A percentile compares a stretch with the other conserved stretches of the same genome.
Conservation (phyloP, 2,329 filamentous ascomycete genomes). For the Aureobasidium sp. region DNA sequence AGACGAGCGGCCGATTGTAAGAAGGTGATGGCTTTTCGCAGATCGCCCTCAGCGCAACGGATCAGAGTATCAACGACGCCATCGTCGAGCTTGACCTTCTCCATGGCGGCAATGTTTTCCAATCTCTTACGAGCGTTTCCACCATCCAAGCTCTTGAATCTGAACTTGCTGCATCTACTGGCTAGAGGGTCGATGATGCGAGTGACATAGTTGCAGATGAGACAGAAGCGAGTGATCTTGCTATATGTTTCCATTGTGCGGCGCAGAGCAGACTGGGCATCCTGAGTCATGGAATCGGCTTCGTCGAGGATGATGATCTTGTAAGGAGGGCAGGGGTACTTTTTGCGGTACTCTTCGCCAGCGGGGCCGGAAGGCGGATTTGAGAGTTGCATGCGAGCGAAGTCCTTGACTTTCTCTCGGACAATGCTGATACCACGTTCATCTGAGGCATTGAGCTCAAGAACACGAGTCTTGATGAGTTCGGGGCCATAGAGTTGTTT, state of each 20-base stretch:
- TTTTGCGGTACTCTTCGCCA: slow-evolving; percentile 47
- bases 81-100: slow-evolving; percentile 66
- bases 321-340: slow-evolving; percentile 92
- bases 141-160: slow-evolving; percentile 92
- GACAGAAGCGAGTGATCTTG: slow-evolving; percentile 91
- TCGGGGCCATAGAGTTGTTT: slow-evolving; percentile 97
- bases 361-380: slow-evolving; percentile 62
- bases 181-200: slow-evolving; percentile 95
- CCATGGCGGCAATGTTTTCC: slow-evolving; percentile 70
- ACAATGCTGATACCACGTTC: slow-evolving; percentile 97
- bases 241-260: slow-evolving; percentile 98
- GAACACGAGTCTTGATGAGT: slow-evolving; percentile 85
- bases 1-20: slow-evolving; percentile 88
- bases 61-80: slow-evolving; percentile 80
- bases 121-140: slow-evolving; percentile 72
- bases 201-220: slow-evolving; percentile 98
- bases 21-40: slow-evolving; percentile 93
- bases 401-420: slow-evolving; percentile 95
- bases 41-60: slow-evolving; percentile 81
- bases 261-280: slow-evolving; percentile 85
- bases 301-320: slow-evolving; percentile 99
- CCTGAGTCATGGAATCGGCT: slow-evolving; percentile 97
- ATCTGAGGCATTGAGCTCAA: slow-evolving; percentile 97
- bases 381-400: slow-evolving; percentile 88
- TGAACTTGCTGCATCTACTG: slow-evolving; percentile 88